A percentile compares a stretch with the other conserved stretches of the same genome.
These are phyloP conservation scores for Lophiotrema nucula DNA, from an alignment of 495 filamentous ascomycete genomes.

Conservation along the genomic window DNA sequence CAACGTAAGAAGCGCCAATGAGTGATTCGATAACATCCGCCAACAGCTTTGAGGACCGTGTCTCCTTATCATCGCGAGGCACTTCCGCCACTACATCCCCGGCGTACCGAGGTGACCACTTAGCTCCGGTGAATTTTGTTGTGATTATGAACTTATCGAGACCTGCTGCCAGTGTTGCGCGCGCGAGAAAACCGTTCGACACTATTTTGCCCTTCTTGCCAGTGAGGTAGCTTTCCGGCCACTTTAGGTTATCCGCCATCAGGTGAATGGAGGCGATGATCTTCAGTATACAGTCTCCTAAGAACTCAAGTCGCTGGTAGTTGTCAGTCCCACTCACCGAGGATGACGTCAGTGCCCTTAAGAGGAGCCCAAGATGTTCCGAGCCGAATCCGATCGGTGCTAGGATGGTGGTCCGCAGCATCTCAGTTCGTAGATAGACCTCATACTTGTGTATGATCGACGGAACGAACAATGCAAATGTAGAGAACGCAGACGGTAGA, in stretches of 20 bases:
- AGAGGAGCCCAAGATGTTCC: conserved; percentile 53
- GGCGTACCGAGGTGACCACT: conserved; percentile 69
- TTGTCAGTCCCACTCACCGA: conserved; percentile 59
- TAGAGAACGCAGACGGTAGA: conserved; percentile 58
- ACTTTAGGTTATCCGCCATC: conserved; percentile 62
- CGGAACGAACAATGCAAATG: conserved; percentile 72
- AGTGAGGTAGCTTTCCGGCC: conserved; percentile 78
- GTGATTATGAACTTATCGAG: conserved; percentile 75
- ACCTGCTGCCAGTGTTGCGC: conserved; percentile 59
- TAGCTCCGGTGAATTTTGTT: conserved; percentile 61
- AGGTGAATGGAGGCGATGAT: conserved; percentile 66
- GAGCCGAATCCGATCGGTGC: conserved; percentile 51
- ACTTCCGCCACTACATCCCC: conserved; percentile 45
- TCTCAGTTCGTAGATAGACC: conserved; percentile 59
- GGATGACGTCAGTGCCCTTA: conserved; percentile 72
- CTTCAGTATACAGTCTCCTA: conserved; percentile 88
- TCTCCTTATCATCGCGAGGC: conserved; percentile 36
- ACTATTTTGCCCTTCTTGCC: conserved; percentile 66
- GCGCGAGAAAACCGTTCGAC: conserved; percentile 66
- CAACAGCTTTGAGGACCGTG: conserved; percentile 68
- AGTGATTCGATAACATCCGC: conserved; percentile 89
- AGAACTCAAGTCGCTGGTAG: conserved; percentile 86
- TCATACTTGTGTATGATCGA: conserved; percentile 71
- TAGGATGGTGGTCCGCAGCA: conserved; percentile 62
- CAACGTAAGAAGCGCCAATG: conserved; percentile 73